Evolutionary conservation across 2,329 filamentous ascomycete genomes (phyloP), one percentile per base, ranked within the genome.

Genomic region (Amylocarpus encephaloides): DNA sequence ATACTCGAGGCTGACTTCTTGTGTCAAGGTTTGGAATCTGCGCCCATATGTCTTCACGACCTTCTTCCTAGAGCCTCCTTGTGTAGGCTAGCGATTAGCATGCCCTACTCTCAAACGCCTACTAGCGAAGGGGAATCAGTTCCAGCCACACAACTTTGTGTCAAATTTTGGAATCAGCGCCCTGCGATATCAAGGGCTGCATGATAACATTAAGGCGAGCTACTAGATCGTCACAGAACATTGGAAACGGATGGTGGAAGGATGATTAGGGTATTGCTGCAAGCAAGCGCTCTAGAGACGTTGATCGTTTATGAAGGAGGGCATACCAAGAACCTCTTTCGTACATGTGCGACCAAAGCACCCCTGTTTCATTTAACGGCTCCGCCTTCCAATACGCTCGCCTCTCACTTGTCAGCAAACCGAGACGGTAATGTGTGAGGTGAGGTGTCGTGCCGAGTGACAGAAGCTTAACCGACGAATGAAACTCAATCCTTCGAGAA

Each of bases 391-490:
- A 32, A 36, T 46, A 46, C 22, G 43, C 40, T 15, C n/a, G 22
- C 22, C 19, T 26, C 22, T 26, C 18, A 35, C 29, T 36, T 34
- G 43, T 38, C n/a, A 46, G 30, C 13, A 16, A 16, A 4, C 18
- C 22, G 22, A 36, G 43, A 29, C 43, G 19, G 43, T 18, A 38
- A 26, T 22, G 18, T 12, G 12, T 19, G 16, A n/a, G n/a, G 12
- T 38, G 15, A 19, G 9, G 19, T 7, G 9, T 9, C 32, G 22
- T 43, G 41, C 22, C 22, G 29, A 35, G 19, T 34, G 7, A 29
- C 18, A 19, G 19, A 45, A 22, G 35, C 16, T 22, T 45, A 46
- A n/a, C 43, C 43, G 33, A 30, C 43, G 34, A 46, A 46, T 46
- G 43, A 46, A 46, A 46, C 34, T 11, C 9, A 15, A 46, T 39